Evolutionary conservation across 768 basidiomycete species (phyloP).

Genomic region (Pleurotus djamor): DNA sequence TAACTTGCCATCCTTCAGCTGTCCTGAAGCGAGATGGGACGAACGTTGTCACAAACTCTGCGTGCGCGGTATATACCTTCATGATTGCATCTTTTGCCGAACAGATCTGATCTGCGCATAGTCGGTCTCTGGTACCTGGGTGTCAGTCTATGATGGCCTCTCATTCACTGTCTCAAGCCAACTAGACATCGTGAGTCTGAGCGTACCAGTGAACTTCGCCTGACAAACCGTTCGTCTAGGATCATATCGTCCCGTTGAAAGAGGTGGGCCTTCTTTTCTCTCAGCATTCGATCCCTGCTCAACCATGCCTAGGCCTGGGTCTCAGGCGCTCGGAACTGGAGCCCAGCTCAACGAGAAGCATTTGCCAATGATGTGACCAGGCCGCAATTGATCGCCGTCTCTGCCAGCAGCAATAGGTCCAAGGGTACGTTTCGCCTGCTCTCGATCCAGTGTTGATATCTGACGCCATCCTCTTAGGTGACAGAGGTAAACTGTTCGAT

Average conservation of each 20-base stretch:
- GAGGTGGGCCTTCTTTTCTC: conserved; percentile 24
- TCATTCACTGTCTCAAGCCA: conserved; percentile 40
- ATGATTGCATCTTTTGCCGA: not conserved
- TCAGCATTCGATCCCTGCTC: too few species aligned
- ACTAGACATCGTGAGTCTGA: conserved; percentile 43
- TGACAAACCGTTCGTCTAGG: conserved; percentile 23
- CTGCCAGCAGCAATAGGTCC: conserved; percentile 42
- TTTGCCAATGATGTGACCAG: conserved; percentile 56
- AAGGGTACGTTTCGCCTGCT: conserved; percentile 31
- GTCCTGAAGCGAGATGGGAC: conserved; percentile 45
- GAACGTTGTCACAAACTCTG: conserved; percentile 34
- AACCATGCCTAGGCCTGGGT: conserved; percentile 42
- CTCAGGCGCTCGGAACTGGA: conserved; percentile 53
- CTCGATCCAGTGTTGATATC: not conserved
- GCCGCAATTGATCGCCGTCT: conserved; percentile 53
- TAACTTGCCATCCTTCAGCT: conserved; percentile 19
- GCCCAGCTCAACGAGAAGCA: conserved; percentile 43
- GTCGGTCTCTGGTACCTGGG: conserved; percentile 48
- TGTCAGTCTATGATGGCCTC: conserved; percentile 50
- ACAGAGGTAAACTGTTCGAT: conserved; percentile 28
- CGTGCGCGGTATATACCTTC: conserved; percentile 22
- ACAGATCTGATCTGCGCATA: not conserved
- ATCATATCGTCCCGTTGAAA: conserved; percentile 54
- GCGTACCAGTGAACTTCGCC: not conserved
- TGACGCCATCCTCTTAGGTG: conserved; percentile 25